phyloP scores from a whole-genome alignment of 345 rosid species.

The Passiflora organensis region DNA sequence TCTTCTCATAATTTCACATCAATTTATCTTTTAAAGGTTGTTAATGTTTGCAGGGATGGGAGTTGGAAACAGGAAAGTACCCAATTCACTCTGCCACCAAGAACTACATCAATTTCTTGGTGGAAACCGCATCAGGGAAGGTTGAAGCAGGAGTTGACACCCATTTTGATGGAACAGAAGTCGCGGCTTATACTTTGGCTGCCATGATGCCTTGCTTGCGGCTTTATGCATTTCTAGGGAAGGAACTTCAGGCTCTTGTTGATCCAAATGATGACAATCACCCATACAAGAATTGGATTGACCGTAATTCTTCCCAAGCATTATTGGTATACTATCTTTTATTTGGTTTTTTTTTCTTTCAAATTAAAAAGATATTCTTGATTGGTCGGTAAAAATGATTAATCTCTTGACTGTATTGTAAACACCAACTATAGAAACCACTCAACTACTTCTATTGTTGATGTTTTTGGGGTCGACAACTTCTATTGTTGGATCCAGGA shows the following conservation, averaged over 20 bases:
- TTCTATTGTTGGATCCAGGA: slow-evolving; percentile 49
- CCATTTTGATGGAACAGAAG: slow-evolving; percentile 89
- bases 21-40: not conserved
- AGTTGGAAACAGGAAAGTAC: slow-evolving; percentile 50
- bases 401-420: too few relatives aligned
- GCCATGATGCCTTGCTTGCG: slow-evolving; percentile 98
- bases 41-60: slow-evolving; percentile 73
- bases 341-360: slow-evolving; percentile 9
- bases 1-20: too few relatives aligned
- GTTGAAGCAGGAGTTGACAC: slow-evolving; percentile 86
- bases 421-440: too few relatives aligned
- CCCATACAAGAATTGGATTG: slow-evolving; percentile 87
- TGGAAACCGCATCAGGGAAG: slow-evolving; percentile 95
- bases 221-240: slow-evolving; percentile 79
- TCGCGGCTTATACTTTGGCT: slow-evolving; percentile 92
- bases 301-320: slow-evolving; percentile 60
- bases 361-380: too few relatives aligned
- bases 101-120: slow-evolving; percentile 74
- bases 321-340: slow-evolving; percentile 55
- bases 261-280: slow-evolving; percentile 44
- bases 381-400: too few relatives aligned
- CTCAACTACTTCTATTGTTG: slow-evolving; percentile 19
- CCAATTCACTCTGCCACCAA: slow-evolving; percentile 59
- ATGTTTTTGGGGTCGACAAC: slow-evolving; percentile 19
- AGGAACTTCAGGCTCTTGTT: slow-evolving; percentile 54